A percentile compares a stretch with the other conserved stretches of the same genome.
Conservation (phyloP, 371 early-diverging fungal species). For the Apophysomyces ossiformis region DNA sequence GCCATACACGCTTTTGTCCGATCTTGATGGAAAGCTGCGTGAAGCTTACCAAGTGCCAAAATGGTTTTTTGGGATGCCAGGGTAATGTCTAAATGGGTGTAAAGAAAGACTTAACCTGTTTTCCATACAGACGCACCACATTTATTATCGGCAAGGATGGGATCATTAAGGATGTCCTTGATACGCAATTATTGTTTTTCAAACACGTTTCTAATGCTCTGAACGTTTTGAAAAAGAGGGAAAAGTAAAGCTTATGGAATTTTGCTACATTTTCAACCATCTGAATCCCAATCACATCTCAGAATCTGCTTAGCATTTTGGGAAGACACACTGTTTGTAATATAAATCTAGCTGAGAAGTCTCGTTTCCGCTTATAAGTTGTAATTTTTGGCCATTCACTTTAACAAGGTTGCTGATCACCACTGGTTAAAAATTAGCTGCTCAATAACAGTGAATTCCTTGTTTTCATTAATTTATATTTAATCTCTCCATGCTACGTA, state of each 20-base stretch:
- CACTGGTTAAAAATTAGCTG: too few species aligned
- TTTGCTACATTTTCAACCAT: too few species aligned
- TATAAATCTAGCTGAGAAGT: too few species aligned
- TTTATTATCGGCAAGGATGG: conserved; percentile 38
- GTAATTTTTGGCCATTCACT: too few species aligned
- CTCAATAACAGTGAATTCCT: too few species aligned
- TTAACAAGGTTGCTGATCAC: too few species aligned
- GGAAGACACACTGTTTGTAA: too few species aligned
- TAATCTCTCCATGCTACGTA: conserved; percentile 87
- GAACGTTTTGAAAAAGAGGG: neutral
- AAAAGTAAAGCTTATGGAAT: neutral
- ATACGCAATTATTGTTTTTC: conserved; percentile 29
- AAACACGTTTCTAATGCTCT: conserved; percentile 32
- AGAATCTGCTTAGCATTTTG: too few species aligned
- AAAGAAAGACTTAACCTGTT: neutral
- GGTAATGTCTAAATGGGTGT: conserved; percentile 7
- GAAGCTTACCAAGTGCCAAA: conserved; percentile 31
- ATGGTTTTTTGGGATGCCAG: conserved; percentile 25
- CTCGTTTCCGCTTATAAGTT: too few species aligned
- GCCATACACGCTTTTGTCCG: conserved; percentile 34
- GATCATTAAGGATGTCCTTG: conserved; percentile 33
- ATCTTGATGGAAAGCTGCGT: conserved; percentile 29
- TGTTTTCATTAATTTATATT: neutral
- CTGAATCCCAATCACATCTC: too few species aligned
- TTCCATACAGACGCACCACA: conserved; percentile 32